Conservation (phyloP, 495 filamentous ascomycete species). For the Podospora didyma region DNA sequence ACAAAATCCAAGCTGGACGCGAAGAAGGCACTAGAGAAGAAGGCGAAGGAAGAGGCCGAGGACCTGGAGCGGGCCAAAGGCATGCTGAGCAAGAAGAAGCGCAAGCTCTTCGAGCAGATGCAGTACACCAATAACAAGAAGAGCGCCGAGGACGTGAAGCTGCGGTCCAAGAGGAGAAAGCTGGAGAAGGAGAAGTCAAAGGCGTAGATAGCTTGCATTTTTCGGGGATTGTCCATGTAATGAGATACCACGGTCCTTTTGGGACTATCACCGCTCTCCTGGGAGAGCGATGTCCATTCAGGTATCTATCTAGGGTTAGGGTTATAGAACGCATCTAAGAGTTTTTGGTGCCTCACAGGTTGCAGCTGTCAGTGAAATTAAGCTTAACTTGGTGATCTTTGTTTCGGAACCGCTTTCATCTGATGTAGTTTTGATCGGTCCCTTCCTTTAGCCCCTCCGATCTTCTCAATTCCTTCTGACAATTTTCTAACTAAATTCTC, state of each 20-base stretch:
- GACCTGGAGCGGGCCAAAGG: conserved; percentile 83
- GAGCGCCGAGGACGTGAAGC: conserved; percentile 66
- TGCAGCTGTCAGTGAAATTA: no score
- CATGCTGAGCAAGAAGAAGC: conserved; percentile 89
- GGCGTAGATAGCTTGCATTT: conserved; percentile 17
- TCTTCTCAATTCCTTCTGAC: no score
- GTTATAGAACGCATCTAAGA: no score
- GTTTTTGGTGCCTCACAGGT: no score
- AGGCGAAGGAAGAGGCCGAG: conserved; percentile 70
- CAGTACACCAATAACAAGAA: conserved; percentile 81
- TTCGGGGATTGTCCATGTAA: conserved; percentile 20
- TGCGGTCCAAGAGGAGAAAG: conserved; percentile 84
- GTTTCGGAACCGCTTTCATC: no score
- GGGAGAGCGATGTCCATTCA: background rate
- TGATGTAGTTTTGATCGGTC: no score
- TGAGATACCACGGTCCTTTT: conserved; percentile 1
- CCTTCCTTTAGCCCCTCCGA: no score
- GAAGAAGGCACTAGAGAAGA: conserved; percentile 65
- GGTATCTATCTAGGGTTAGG: background rate
- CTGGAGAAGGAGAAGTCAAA: conserved; percentile 63
- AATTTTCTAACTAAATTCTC: no score
- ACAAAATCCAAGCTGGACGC: conserved; percentile 58
- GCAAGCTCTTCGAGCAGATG: conserved; percentile 90
- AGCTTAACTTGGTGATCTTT: no score
- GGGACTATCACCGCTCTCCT: background rate